Conservation (phyloP, 1,284 basidiomycete genomes). For the Hypsizygus ulmarius region DNA sequence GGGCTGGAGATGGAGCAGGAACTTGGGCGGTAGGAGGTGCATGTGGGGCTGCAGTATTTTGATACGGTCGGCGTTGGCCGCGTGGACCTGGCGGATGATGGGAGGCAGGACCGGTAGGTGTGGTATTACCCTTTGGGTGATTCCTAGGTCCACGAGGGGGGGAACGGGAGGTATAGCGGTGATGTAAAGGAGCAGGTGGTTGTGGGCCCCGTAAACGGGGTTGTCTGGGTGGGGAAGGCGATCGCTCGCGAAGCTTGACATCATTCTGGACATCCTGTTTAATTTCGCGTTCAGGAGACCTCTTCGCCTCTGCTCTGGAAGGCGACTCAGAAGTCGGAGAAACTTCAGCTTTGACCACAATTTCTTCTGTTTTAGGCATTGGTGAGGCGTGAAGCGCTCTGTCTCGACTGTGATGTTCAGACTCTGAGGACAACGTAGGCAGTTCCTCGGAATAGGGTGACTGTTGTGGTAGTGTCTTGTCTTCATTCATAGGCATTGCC, state of each 20-base stretch:
- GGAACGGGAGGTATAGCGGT: constrained; percentile 27
- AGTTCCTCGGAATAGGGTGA: neutral
- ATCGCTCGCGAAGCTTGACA: constrained; percentile 14
- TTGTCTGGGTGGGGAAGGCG: constrained; percentile 24
- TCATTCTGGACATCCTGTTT: constrained; percentile 5
- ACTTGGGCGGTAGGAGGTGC: constrained; percentile 1
- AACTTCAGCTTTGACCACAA: neutral
- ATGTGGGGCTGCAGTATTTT: constrained; percentile 11
- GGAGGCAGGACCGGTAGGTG: constrained; percentile 17
- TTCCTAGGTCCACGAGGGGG: constrained; percentile 41
- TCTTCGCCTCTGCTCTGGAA: constrained; percentile 5
- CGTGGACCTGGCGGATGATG: constrained; percentile 22
- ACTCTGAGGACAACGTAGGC: no score
- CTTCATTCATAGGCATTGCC: neutral
- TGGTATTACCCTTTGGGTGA: constrained; percentile 22
- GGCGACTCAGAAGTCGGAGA: no score
- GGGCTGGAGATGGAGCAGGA: constrained; percentile 1
- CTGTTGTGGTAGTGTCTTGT: neutral
- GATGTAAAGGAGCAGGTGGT: constrained; percentile 6
- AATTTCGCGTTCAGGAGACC: constrained; percentile 4
- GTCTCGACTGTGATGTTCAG: no score
- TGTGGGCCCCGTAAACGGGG: constrained; percentile 16
- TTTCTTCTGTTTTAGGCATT: neutral
- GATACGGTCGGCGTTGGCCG: constrained; percentile 24
- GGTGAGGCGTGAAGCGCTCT: neutral